Evolutionary conservation across 2,329 filamentous ascomycete genomes (phyloP), one percentile per base, ranked within the genome.

Genomic region (Cryphonectria radicalis): DNA sequence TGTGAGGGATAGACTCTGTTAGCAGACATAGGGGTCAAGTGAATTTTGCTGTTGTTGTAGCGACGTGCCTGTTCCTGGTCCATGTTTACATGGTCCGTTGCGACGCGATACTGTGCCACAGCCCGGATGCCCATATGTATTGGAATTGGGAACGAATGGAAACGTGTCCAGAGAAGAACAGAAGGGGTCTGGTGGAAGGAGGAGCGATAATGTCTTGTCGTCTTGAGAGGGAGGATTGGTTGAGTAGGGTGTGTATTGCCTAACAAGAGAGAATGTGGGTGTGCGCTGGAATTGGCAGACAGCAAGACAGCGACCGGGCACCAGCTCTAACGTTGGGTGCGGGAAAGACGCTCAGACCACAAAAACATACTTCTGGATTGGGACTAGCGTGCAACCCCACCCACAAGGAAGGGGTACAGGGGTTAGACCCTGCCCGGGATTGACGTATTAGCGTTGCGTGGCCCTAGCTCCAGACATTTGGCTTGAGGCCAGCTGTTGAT

Each of bases 31-130:
- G 7, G 63, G 35, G 19, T 37, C 19, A 35, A 59, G 19, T 32
- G 25, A 19, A 50, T n/a, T 22, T 50, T 50, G 11, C 25, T 28
- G 35, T 53, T 65, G 57, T 55, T 67, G 22, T 25, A 3, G 42
- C 40, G 66, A 68, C 76, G 37, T 77, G 83, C 83, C 80, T 82
- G 78, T 67, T 80, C 78, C 65, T 76, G 75, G 70, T 79, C 81
- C 78, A 79, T 80, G 75, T 77, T 80, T 75, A 77, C 79, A 76
- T 76, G 74, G 46, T 77, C 76, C 62, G 76, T 74, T 69, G 74
- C 70, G 73, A 75, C 73, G 73, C 78, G 78, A 63, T 75, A 40
- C 72, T 72, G 70, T 74, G 75, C 78, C 75, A 75, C 75, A 78
- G 78, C 59, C 53, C 25, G 32, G 43, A 68, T 14, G 19, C 59